Percentiles rank a stretch among this genome's conserved stretches.
Evolutionary conservation across 257 asterid species (phyloP).

Genomic region (Scutellaria baicalensis): DNA sequence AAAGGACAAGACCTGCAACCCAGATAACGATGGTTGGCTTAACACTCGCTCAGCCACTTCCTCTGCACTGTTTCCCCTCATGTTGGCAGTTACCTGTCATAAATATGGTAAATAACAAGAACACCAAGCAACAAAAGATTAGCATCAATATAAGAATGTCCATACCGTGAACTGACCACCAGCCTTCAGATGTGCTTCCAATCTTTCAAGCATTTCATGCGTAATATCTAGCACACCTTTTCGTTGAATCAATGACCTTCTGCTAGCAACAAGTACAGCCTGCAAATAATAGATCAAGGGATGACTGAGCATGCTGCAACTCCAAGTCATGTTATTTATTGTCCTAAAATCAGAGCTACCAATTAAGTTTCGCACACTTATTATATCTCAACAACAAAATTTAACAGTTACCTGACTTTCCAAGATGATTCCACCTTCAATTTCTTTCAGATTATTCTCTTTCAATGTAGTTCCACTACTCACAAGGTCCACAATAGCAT

Average conservation of each 20-base stretch:
- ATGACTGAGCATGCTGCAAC: background rate
- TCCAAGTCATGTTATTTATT: background rate
- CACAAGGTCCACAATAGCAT: slow-evolving; percentile 97
- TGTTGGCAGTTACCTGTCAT: slow-evolving; percentile 82
- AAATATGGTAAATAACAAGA: slow-evolving; percentile 10
- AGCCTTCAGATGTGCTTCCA: slow-evolving; percentile 95
- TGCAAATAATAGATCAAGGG: slow-evolving; percentile 23
- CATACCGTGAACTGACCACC: slow-evolving; percentile 82
- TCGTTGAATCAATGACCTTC: slow-evolving; percentile 71
- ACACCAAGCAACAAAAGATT: background rate
- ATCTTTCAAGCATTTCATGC: slow-evolving; percentile 93
- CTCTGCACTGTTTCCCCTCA: slow-evolving; percentile 91
- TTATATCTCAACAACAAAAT: background rate
- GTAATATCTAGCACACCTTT: slow-evolving; percentile 74
- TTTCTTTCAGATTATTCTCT: slow-evolving; percentile 92
- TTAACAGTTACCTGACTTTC: slow-evolving; percentile 78
- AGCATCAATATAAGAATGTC: background rate
- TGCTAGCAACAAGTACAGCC: slow-evolving; percentile 95
- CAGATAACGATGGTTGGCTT: slow-evolving; percentile 75
- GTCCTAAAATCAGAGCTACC: background rate
- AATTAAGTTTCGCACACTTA: background rate
- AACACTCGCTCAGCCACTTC: slow-evolving; percentile 88
- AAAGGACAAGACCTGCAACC: slow-evolving; percentile 67
- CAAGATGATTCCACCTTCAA: slow-evolving; percentile 82
- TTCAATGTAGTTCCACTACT: slow-evolving; percentile 96